Evolutionary conservation across 192 early-diverging fungal species (phyloP).

Genomic region (Coemansia sp.): DNA sequence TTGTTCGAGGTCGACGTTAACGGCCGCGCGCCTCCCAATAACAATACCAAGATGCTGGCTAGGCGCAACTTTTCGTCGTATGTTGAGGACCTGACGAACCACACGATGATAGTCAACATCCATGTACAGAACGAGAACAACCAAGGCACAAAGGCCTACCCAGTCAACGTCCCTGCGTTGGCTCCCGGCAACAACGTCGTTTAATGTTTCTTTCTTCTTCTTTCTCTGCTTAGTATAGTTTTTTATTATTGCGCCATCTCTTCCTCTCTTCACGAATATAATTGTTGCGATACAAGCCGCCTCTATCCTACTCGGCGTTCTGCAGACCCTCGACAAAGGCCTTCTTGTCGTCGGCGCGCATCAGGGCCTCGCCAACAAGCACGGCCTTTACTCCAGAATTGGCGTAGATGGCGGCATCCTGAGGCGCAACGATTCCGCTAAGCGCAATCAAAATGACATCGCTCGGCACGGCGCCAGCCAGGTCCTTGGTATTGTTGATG

Average conservation of each 20-base stretch:
- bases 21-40: slow-evolving; percentile 58
- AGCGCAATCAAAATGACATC: slow-evolving; percentile 82
- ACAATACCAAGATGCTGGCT: slow-evolving; percentile 60
- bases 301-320: background rate
- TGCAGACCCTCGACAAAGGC: slow-evolving; percentile 75
- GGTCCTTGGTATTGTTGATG: slow-evolving; percentile 75
- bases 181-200: slow-evolving; percentile 18
- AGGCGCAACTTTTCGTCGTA: slow-evolving; percentile 66
- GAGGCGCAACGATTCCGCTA: slow-evolving; percentile 84
- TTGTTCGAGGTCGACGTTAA: slow-evolving; percentile 72
- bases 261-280: background rate
- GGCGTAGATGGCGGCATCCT: slow-evolving; percentile 83
- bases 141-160: slow-evolving; percentile 55
- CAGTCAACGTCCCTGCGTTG: slow-evolving; percentile 47
- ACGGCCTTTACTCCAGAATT: slow-evolving; percentile 79
- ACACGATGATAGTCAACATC: slow-evolving; percentile 58
- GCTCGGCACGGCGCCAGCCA: slow-evolving; percentile 73
- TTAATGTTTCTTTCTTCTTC: background rate
- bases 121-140: slow-evolving; percentile 61
- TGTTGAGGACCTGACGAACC: slow-evolving; percentile 35
- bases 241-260: too few relatives aligned
- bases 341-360: slow-evolving; percentile 77
- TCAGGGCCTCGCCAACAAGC: slow-evolving; percentile 95
- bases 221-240: slow-evolving; percentile 4
- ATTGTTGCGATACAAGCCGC: background rate